Base-by-base conservation (phyloP, 345 rosid genomes). In the Fremontodendron californicum region DNA sequence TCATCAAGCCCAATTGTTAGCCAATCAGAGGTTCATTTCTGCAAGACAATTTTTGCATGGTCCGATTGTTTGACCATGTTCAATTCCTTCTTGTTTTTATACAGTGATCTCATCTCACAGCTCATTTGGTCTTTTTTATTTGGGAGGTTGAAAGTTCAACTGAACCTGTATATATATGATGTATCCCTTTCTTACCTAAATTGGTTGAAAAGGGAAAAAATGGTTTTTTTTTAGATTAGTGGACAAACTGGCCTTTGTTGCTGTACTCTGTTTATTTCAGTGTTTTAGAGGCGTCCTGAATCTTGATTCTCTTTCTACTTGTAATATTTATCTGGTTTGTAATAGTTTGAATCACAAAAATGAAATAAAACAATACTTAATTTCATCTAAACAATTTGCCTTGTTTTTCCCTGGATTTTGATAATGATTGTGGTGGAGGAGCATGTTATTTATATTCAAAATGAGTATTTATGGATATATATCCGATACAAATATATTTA, bases 51-150 rank as follows among this genome's bases (percentile, higher is more conserved):
- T 82, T 77, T 83, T 82, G 82, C 85, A 76, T 84, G 88, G 79
- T 81, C 75, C 49, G 48, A 52, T 39, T 51, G 63, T 9, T 75
- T 62, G 58, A 74, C 84, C 89, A 85, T 81, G 89, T 80, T 85
- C n/a, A 48, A 2, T 9, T 62, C 80, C 84, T 79, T 37, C 86
- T 86, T 82, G 90, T 33, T 81, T 84, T 78, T 68, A 48, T 16
- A 18, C n/a, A 16, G 0, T 57, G 71, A 71, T 64, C 83, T 85
- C 83, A 75, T 40, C 43, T 40, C 88, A 33, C 3, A 74, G 88
- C 86, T 75, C 63, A 61, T 74, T 60, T 52, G 58, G 68, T 46
- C 18, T 61, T 23, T 40, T 40, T 66, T 7, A 46, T 9, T 76
- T 15, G 81, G 74, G 74, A 42, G 49, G 79, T 76, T 78, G 82